Percentiles rank a stretch among this genome's conserved stretches.
These are phyloP conservation scores for Trichothecium roseum DNA, from an alignment of 2,329 filamentous ascomycete genomes.

Conservation along the genomic window DNA sequence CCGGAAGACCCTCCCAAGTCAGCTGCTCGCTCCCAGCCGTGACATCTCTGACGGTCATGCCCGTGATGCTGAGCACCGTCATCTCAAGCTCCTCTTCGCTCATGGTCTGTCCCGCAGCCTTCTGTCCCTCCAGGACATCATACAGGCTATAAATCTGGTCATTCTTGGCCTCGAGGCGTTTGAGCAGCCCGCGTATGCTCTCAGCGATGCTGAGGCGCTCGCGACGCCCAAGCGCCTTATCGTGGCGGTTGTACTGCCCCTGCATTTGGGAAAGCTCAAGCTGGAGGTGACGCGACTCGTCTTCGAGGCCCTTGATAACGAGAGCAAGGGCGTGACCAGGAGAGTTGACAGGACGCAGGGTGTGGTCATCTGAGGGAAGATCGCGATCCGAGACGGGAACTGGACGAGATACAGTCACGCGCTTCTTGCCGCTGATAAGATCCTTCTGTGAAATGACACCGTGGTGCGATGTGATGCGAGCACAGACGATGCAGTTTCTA, in stretches of 20 bases:
- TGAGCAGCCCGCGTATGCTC: slow-evolving; percentile 50
- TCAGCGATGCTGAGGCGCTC: slow-evolving; percentile 51
- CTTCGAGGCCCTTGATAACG: slow-evolving; percentile 73
- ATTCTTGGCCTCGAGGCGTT: slow-evolving; percentile 59
- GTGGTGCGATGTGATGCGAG: slow-evolving; percentile 38
- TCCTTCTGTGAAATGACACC: slow-evolving; percentile 26
- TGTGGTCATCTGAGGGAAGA: slow-evolving; percentile 37
- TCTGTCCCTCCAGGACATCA: slow-evolving; percentile 75
- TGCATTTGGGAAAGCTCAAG: slow-evolving; percentile 54
- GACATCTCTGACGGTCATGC: slow-evolving; percentile 31
- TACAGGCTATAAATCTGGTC: slow-evolving; percentile 76
- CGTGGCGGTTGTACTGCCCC: slow-evolving; percentile 52
- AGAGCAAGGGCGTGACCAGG: slow-evolving; percentile 65
- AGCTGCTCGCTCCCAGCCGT: slow-evolving; percentile 25
- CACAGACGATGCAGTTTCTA: slow-evolving; percentile 47
- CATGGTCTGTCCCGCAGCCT: slow-evolving; percentile 52
- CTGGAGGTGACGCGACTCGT: slow-evolving; percentile 70
- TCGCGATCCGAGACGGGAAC: slow-evolving; percentile 55
- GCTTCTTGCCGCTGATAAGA: slow-evolving; percentile 38
- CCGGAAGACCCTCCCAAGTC: slow-evolving; percentile 30
- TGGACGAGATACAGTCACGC: slow-evolving; percentile 52
- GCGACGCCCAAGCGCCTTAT: slow-evolving; percentile 55
- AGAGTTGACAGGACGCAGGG: slow-evolving; percentile 55
- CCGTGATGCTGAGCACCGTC: slow-evolving; percentile 47
- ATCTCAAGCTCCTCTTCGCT: slow-evolving; percentile 52